A percentile compares a stretch with the other conserved stretches of the same genome.
Evolutionary conservation across 2,329 filamentous ascomycete genomes (phyloP).

Genomic region (Penicillium frequentans): DNA sequence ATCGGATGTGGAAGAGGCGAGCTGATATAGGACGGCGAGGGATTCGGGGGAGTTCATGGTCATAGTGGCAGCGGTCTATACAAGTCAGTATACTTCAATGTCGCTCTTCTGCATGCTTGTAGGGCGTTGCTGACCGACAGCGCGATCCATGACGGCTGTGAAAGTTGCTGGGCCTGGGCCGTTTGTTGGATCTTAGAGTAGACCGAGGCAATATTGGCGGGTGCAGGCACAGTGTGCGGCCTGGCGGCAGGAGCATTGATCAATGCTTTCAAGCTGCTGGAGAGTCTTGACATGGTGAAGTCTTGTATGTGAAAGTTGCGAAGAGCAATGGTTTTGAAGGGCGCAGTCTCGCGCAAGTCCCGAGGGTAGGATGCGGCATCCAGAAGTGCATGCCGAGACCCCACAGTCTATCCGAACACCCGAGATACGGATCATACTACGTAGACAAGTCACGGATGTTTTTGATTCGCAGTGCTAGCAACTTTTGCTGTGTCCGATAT

Average conservation of each 20-base stretch:
- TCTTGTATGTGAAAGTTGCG: not conserved
- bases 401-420: not conserved
- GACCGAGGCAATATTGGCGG: constrained; percentile 62
- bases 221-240: constrained; percentile 65
- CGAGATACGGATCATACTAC: not conserved
- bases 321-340: not conserved
- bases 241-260: constrained; percentile 69
- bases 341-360: constrained; percentile 1
- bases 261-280: constrained; percentile 68
- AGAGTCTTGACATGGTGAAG: constrained; percentile 68
- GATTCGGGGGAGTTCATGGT: constrained; percentile 84
- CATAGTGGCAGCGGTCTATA: constrained; percentile 76
- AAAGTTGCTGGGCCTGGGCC: constrained; percentile 63
- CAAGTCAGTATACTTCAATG: not conserved
- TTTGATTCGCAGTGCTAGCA: not conserved
- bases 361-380: constrained; percentile 3
- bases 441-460: not conserved
- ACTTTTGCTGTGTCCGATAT: not conserved
- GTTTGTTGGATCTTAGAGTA: constrained; percentile 65
- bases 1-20: constrained; percentile 19
- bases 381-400: constrained; percentile 8
- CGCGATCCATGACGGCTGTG: constrained; percentile 64
- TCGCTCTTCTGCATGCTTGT: not conserved
- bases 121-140: constrained; percentile 54
- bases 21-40: constrained; percentile 18